These are phyloP conservation scores for Aureobasidium zeae DNA, from an alignment of 2,329 filamentous ascomycete genomes.

Conservation along the genomic window DNA sequence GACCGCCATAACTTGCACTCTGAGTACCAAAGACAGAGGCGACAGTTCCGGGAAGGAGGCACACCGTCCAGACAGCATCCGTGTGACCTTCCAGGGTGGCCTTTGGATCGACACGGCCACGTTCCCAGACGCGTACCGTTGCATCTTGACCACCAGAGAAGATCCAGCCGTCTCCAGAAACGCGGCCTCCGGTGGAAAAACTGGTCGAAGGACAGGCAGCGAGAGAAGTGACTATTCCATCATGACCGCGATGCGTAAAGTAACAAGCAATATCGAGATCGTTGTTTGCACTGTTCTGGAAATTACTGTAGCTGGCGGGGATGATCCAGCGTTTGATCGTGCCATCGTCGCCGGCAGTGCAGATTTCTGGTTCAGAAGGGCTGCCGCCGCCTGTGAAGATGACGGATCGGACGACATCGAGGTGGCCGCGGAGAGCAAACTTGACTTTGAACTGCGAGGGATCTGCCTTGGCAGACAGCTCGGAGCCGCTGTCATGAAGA, in stretches of 20 bases:
- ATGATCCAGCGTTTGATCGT: conserved; percentile 96
- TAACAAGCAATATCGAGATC: conserved; percentile 89
- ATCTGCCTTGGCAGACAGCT: conserved; percentile 49
- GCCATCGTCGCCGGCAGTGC: conserved; percentile 89
- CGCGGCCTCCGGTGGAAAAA: conserved; percentile 80
- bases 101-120: conserved; percentile 88
- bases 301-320: conserved; percentile 64
- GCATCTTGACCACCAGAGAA: conserved; percentile 95
- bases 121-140: conserved; percentile 90
- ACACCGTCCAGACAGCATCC: conserved; percentile 92
- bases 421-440: conserved; percentile 82
- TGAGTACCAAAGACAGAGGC: conserved; percentile 69
- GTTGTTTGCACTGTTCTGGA: conserved; percentile 48
- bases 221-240: conserved; percentile 78
- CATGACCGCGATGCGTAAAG: conserved; percentile 90
- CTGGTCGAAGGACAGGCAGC: conserved; percentile 82
- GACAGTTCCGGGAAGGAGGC: conserved; percentile 76
- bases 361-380: conserved; percentile 91
- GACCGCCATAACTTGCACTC: conserved; percentile 57
- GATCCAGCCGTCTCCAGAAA: conserved; percentile 91
- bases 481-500: conserved; percentile 37
- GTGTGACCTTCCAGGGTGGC: conserved; percentile 89
- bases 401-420: conserved; percentile 87
- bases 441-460: conserved; percentile 78
- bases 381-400: conserved; percentile 96